Evolutionary conservation across 2,329 filamentous ascomycete species (phyloP).

Genomic region (Colletotrichum simmondsii): DNA sequence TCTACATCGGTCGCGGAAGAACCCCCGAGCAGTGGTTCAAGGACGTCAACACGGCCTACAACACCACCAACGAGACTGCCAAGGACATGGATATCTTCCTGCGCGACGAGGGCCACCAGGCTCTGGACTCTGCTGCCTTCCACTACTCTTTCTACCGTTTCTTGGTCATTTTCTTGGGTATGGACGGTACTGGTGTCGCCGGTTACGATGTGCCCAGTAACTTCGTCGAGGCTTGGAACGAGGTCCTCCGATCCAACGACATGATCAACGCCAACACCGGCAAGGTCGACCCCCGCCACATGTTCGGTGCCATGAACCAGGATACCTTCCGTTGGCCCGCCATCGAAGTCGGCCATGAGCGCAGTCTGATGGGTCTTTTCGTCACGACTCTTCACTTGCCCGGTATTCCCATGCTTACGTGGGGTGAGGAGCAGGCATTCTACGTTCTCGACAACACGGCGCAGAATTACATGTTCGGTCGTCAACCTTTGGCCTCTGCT

Average conservation of each 20-base stretch:
- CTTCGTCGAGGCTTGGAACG: constrained; percentile 64
- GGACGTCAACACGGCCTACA: constrained; percentile 36
- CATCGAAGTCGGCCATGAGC: constrained; percentile 65
- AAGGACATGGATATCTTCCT: constrained; percentile 52
- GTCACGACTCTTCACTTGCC: constrained; percentile 69
- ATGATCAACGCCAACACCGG: constrained; percentile 70
- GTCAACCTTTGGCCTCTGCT: constrained; percentile 69
- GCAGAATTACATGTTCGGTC: constrained; percentile 72
- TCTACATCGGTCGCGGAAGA: constrained; percentile 71
- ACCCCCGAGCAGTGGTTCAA: constrained; percentile 45
- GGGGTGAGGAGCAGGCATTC: constrained; percentile 75
- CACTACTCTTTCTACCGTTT: constrained; percentile 47
- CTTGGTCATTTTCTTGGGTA: constrained; percentile 44
- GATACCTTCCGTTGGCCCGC: constrained; percentile 74
- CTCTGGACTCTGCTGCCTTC: constrained; percentile 56
- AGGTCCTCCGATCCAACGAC: constrained; percentile 68
- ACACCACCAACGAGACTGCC: constrained; percentile 31
- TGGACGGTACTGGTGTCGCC: constrained; percentile 45
- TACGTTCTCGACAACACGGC: constrained; percentile 74
- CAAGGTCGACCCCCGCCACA: constrained; percentile 70
- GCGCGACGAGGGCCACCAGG: constrained; percentile 65
- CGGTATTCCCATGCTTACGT: constrained; percentile 69
- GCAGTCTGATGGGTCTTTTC: constrained; percentile 67
- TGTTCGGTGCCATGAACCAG: constrained; percentile 74
- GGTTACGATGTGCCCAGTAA: constrained; percentile 43